Base-by-base conservation (phyloP, 768 basidiomycete genomes). In the Russula olivacea region DNA sequence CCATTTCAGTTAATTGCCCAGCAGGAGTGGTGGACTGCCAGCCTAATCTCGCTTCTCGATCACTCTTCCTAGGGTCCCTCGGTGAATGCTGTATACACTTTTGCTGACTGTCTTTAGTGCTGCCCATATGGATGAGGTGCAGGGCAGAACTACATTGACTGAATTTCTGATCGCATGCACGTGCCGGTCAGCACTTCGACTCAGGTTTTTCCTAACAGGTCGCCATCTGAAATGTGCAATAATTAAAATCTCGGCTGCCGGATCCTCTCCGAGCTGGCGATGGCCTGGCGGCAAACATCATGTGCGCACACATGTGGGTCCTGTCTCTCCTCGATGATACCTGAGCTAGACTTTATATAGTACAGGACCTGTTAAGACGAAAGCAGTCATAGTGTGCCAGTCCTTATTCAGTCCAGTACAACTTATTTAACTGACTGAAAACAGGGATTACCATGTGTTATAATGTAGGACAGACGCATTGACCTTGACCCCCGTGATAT, bases 221-320 rank as follows among this genome's bases (percentile, higher is more conserved):
- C 45, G 14, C 36, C 57, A 51, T 55, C 53, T 55, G 58, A 60
- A 59, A 48, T n/a, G n/a, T n/a, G 58, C 47, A 41, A 59, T 55
- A 19, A 64, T 64, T 60, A 64, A 64, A 64, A 51, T 55, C 10
- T 64, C 63, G 63, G 63, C 63, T 64, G 54, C 53, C 60, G 59
- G 38, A 60, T 36, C 21, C 17, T 64, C 58, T 59, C 7, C 32
- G 41, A 64, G 58, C 53, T 59, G 53, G 53, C 59, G 63, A 60
- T 56, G 53, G 60, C 63, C 63, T 59, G 63, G 54, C 63, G 59
- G 59, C 30, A 64, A 47, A 51, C 58, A 47, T 40, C 63, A 64
- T 64, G 63, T 60, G 59, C 48, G 47, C 48, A 21, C 41, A 51
- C 63, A 64, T 60, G 63, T 43, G 47, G 54, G 38, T 11, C 23